A percentile compares a stretch with the other conserved stretches of the same genome.
phyloP scores from a whole-genome alignment of 805 yeast genomes.

The Komagataella mondaviorum region DNA sequence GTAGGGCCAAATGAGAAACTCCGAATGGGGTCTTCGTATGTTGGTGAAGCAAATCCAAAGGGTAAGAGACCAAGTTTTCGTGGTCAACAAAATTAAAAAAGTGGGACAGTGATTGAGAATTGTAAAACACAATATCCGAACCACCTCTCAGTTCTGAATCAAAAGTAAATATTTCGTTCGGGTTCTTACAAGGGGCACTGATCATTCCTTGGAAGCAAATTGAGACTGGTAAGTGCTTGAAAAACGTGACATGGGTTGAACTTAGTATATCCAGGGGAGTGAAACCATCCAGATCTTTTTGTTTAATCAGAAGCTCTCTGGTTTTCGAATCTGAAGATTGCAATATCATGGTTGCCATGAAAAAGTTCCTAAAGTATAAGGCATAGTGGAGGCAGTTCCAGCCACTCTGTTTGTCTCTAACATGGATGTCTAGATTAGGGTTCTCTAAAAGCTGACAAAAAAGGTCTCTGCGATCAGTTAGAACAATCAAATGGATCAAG shows the following conservation, averaged over 20 bases:
- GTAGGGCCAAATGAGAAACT: neutral
- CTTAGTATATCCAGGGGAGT: constrained; percentile 61
- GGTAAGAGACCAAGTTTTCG: neutral
- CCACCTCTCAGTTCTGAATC: constrained; percentile 29
- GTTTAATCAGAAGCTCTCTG: constrained; percentile 24
- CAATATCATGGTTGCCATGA: constrained; percentile 34
- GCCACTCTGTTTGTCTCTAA: constrained; percentile 60
- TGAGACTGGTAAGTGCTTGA: neutral
- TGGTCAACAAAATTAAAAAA: neutral
- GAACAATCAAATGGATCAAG: constrained; percentile 40
- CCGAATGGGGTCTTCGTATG: neutral
- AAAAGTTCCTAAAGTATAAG: constrained; percentile 39
- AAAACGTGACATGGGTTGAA: neutral
- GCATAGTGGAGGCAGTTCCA: constrained; percentile 76
- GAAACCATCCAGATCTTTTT: constrained; percentile 56
- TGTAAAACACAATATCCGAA: constrained; percentile 44
- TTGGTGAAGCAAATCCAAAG: neutral
- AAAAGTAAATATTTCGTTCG: neutral
- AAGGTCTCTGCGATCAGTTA: constrained; percentile 32
- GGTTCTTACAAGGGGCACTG: neutral
- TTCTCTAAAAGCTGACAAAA: constrained; percentile 33
- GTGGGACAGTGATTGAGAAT: constrained; percentile 14
- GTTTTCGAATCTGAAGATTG: constrained; percentile 2
- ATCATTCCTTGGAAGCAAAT: neutral
- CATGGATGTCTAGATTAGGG: constrained; percentile 28